Conservation (phyloP, 2,329 filamentous ascomycete genomes). For the Immersiporthe knoxdaviesiana region DNA sequence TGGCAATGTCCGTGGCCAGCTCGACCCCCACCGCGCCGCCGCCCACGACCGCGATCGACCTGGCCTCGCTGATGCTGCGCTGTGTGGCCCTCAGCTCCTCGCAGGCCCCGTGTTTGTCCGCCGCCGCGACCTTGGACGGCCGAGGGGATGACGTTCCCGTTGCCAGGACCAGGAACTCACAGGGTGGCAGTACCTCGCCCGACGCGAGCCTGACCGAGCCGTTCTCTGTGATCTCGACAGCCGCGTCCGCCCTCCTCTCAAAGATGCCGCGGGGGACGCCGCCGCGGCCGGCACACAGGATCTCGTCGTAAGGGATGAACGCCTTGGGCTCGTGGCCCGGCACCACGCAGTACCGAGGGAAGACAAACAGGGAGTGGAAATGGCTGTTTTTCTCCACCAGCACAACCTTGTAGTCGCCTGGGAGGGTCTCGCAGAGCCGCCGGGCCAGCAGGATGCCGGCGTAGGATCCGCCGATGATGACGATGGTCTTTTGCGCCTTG, state of each 20-base stretch:
- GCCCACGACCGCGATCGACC: constrained; percentile 54
- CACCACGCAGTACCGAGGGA: constrained; percentile 62
- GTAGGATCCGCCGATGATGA: constrained; percentile 62
- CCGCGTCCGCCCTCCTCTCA: constrained; percentile 37
- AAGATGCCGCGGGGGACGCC: constrained; percentile 36
- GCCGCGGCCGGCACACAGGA: constrained; percentile 36
- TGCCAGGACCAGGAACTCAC: constrained; percentile 60
- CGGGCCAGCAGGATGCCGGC: constrained; percentile 54
- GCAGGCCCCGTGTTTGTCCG: constrained; percentile 48
- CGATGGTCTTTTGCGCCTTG: constrained; percentile 47
- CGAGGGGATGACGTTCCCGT: constrained; percentile 54
- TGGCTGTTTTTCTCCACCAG: constrained; percentile 63
- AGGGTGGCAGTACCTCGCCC: constrained; percentile 49
- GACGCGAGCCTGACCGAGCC: constrained; percentile 44
- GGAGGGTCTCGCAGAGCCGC: constrained; percentile 52
- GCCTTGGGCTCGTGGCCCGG: constrained; percentile 60
- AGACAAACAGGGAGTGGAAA: constrained; percentile 63
- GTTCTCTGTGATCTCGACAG: constrained; percentile 41
- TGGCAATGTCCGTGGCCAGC: constrained; percentile 62
- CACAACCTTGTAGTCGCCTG: constrained; percentile 54
- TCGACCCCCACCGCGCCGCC: constrained; percentile 66
- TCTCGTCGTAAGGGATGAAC: constrained; percentile 61
- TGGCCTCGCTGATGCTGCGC: constrained; percentile 46
- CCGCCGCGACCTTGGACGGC: constrained; percentile 51
- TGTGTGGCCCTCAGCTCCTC: constrained; percentile 51